Percentiles rank a stretch among this genome's conserved stretches.
Evolutionary conservation across 2,329 filamentous ascomycete genomes (phyloP).

Genomic region (Xylariales sp.): DNA sequence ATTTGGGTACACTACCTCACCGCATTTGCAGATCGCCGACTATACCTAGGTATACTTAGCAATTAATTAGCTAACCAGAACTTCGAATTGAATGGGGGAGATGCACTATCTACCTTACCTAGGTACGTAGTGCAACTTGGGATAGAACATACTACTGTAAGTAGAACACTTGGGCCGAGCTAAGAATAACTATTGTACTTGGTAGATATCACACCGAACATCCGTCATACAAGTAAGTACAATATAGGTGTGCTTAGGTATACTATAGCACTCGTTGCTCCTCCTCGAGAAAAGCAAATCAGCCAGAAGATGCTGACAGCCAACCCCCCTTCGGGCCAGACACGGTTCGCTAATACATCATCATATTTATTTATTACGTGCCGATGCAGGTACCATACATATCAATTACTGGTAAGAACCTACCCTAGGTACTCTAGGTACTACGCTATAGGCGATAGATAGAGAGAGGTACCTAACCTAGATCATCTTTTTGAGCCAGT

Average conservation of each 20-base stretch:
- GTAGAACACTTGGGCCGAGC: neutral
- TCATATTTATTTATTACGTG: neutral
- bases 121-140: neutral
- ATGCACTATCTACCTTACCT: too few relatives aligned
- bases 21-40: conserved; percentile 4
- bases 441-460: too few relatives aligned
- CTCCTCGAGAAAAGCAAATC: neutral
- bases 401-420: too few relatives aligned
- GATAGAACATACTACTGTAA: neutral
- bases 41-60: neutral
- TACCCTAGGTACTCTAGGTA: too few relatives aligned
- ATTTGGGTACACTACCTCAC: too few relatives aligned
- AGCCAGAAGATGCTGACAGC: conserved; percentile 3
- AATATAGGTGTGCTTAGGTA: neutral
- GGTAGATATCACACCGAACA: neutral
- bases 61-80: neutral
- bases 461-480: too few relatives aligned
- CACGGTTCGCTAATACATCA: neutral
- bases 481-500: too few relatives aligned
- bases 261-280: neutral
- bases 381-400: neutral
- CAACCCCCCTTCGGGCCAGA: conserved; percentile 5
- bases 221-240: neutral
- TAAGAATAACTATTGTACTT: neutral
- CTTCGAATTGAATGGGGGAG: conserved; percentile 1